Base-by-base conservation (phyloP, 306 rosid species). In the Phaseolus lunatus region DNA sequence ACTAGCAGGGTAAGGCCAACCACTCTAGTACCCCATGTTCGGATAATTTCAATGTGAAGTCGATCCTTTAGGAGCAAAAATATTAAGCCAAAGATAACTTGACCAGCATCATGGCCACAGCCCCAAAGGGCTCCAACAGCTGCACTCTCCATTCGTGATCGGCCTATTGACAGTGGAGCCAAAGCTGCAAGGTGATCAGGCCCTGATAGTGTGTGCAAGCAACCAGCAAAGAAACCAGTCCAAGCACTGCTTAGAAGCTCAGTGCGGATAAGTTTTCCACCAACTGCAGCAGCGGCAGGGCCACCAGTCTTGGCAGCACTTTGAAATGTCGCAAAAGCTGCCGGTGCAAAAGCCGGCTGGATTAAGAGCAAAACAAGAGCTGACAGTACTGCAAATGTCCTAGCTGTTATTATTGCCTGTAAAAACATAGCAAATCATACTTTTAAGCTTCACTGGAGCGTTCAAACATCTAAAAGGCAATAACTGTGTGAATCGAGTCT, bases 51-150 rank as follows among this genome's bases (percentile, higher is more conserved):
- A 39, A 94, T 94, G 70, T 94, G 98, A 64, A 94, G 98, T 43
- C 86, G 86, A 84, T 94, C 98, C 82, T 94, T 92, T 10, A 94
- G 88, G 22, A 90, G 83, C 49, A 94, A 86, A 87, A 94, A 94
- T 66, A 94, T 6, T 67, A 92, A 70, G 77, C 98, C 98, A 47
- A 94, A 94, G 75, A 94, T 88, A 73, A 94, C 73, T 86, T 94
- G 98, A 67, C 98, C 98, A 23, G 98, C 98, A 49, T 94, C 98
- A 67, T 94, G 98, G 59, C 98, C 98, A 70, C 98, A 94, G 7
- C 98, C 98, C 98, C 98, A 94, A 35, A 94, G 98, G 70, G 98
- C 98, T 43, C 98, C 98, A 41, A 94, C 95, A n/a, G 93, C 87
- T 68, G 97, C 98, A 81, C 97, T 90, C 83, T 94, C 96, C 78